Evolutionary conservation across 2,329 filamentous ascomycete species (phyloP).

Genomic region (Scedosporium apiospermum): DNA sequence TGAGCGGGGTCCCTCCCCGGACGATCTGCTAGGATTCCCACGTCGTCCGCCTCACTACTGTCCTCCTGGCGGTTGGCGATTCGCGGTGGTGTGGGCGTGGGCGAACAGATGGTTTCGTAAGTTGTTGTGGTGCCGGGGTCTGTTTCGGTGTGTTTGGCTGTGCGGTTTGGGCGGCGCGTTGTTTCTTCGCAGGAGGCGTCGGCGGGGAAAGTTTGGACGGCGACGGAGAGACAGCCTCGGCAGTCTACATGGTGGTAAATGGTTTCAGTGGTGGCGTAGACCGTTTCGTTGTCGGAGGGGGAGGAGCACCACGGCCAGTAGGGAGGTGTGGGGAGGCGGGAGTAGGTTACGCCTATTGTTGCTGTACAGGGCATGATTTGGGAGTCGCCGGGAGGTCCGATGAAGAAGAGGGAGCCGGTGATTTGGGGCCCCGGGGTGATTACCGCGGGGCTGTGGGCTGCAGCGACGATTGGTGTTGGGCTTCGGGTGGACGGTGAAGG

Average conservation of each 20-base stretch:
- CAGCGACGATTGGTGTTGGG: not conserved
- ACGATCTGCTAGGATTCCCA: not conserved
- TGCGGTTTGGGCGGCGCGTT: conserved; percentile 8
- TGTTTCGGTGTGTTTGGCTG: conserved; percentile 10
- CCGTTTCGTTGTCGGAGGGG: conserved; percentile 13
- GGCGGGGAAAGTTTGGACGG: conserved; percentile 11
- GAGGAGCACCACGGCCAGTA: conserved; percentile 16
- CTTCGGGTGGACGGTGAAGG: not conserved
- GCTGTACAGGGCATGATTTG: conserved; percentile 4
- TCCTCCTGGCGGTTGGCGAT: not conserved
- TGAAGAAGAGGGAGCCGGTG: not conserved
- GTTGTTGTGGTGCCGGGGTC: conserved; percentile 15
- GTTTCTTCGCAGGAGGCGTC: conserved; percentile 17
- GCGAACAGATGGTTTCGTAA: conserved; percentile 18
- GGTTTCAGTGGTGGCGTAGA: conserved; percentile 19
- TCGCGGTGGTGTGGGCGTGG: conserved; percentile 4
- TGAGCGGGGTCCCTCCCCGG: not conserved
- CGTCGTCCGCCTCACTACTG: not conserved
- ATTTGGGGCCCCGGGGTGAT: not conserved
- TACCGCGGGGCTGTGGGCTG: not conserved
- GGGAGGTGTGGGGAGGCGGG: conserved; percentile 17
- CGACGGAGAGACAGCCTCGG: conserved; percentile 19
- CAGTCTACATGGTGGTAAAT: conserved; percentile 19
- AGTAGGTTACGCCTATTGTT: conserved; percentile 15
- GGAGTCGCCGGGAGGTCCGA: not conserved